Evolutionary conservation across 2,329 filamentous ascomycete genomes (phyloP), one percentile per base, ranked within the genome.

Genomic region (Leptographium lundbergii): DNA sequence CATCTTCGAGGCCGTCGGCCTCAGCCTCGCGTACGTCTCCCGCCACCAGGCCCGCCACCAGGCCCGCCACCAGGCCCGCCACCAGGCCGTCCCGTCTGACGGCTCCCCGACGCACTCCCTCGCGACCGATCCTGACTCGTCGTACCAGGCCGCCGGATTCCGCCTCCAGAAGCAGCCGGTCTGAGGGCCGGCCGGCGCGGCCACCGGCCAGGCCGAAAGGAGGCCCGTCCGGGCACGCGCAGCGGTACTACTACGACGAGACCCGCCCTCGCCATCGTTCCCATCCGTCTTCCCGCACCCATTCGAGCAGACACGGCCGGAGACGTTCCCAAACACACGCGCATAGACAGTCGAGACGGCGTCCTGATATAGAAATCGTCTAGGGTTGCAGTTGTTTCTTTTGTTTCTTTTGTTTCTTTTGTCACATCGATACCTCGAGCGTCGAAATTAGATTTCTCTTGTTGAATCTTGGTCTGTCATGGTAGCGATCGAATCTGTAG

Each of bases 1-100:
- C 5, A 69, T 77, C 45, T 74, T 74, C 48, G 70, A 75, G 60
- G 62, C 57, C 3, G 62, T 75, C 11, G 76, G 76, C 0, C 61
- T 77, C 56, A 74, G 69, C 3, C 64, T 78, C n/a, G 6, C 29
- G 22, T 52, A 39, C 34, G 59, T 56, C 14, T 39, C 57, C 6
- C 55, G 22, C 39, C 54, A 27, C 22, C 48, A 56, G 50, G 36
- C 9, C 32, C 6, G 32, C 5, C 32, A 34, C 6, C 32, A 34
- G 32, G 9, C 32, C 32, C n/a, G n/a, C n/a, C n/a, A n/a, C n/a
- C 48, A 51, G n/a, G 36, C 9, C 32, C 6, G 32, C 5, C 32
- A 34, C 6, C 32, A 34, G 32, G 9, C 32, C 32, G 36, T 22
- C 14, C 3, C 2, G 10, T 48, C 57, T 4, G 4, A 19, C n/a